These are phyloP conservation scores for Phaseolus coccineus DNA, from an alignment of 331 rosid genomes.

Conservation along the genomic window DNA sequence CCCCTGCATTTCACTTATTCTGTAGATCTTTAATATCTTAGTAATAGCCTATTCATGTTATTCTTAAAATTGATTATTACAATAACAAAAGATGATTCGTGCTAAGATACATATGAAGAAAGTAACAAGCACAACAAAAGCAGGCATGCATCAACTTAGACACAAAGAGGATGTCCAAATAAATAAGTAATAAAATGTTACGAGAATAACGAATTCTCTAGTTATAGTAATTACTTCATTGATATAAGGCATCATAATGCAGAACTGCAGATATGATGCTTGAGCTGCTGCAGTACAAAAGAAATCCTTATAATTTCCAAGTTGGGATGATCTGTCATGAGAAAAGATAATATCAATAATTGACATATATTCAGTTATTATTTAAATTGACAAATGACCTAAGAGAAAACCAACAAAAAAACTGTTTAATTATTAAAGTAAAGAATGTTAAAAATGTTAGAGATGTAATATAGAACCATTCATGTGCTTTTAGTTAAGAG, in stretches of 20 bases:
- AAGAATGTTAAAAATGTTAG: conserved; percentile 30
- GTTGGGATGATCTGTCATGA: conserved; percentile 64
- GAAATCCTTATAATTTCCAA: conserved; percentile 75
- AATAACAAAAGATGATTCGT: conserved; percentile 32
- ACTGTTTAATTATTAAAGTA: conserved; percentile 10
- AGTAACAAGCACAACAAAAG: conserved; percentile 7
- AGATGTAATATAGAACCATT: not conserved
- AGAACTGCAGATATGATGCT: conserved; percentile 84
- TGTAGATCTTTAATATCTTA: not conserved
- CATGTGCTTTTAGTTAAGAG: not conserved
- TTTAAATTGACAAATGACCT: conserved; percentile 24
- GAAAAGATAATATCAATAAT: conserved; percentile 40
- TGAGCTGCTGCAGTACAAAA: conserved; percentile 59
- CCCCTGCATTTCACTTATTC: not conserved
- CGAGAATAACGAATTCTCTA: not conserved
- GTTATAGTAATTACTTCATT: conserved; percentile 67
- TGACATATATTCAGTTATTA: conserved; percentile 1
- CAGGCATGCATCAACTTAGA: conserved; percentile 31
- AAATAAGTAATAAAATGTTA: conserved; percentile 1
- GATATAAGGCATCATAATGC: conserved; percentile 76
- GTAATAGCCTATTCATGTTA: conserved; percentile 3
- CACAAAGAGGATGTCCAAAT: not conserved
- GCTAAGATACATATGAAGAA: not conserved
- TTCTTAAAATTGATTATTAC: not conserved
- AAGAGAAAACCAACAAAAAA: conserved; percentile 8